Evolutionary conservation across 768 basidiomycete species (phyloP).

Genomic region (Tylopilus cervinicoccineus): DNA sequence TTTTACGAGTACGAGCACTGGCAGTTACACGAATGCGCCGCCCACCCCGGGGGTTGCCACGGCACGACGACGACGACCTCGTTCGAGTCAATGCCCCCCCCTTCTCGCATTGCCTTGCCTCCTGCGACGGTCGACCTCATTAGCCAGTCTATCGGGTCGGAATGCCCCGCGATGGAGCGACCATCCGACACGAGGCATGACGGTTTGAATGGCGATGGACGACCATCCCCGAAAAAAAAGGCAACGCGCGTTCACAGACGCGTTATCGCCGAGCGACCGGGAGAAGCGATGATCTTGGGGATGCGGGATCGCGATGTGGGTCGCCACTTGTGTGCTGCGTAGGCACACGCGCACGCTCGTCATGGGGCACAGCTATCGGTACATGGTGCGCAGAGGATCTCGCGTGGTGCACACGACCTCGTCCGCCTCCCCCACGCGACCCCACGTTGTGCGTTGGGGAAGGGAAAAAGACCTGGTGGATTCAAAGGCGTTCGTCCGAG

Average conservation of each 20-base stretch:
- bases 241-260: constrained; percentile 3
- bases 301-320: constrained; percentile 10
- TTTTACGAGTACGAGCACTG: too few relatives aligned
- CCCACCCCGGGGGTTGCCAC: too few relatives aligned
- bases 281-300: constrained; percentile 13
- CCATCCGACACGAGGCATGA: constrained; percentile 16
- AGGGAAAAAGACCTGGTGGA: background rate
- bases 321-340: too few relatives aligned
- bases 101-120: constrained; percentile 9
- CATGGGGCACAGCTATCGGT: constrained; percentile 13
- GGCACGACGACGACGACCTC: background rate
- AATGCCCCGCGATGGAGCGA: constrained; percentile 12
- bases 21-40: too few relatives aligned
- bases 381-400: too few relatives aligned
- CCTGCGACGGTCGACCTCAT: background rate
- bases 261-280: constrained; percentile 18
- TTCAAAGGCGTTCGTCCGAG: constrained; percentile 7
- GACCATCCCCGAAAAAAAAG: background rate
- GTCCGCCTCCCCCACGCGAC: background rate
- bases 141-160: constrained; percentile 11
- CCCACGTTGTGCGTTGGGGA: background rate
- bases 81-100: constrained; percentile 10
- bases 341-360: too few relatives aligned
- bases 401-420: too few relatives aligned
- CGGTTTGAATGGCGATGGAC: too few relatives aligned